A percentile compares a stretch with the other conserved stretches of the same genome.
Evolutionary conservation across 2,329 filamentous ascomycete genomes (phyloP).

Genomic region (Alternaria solani): DNA sequence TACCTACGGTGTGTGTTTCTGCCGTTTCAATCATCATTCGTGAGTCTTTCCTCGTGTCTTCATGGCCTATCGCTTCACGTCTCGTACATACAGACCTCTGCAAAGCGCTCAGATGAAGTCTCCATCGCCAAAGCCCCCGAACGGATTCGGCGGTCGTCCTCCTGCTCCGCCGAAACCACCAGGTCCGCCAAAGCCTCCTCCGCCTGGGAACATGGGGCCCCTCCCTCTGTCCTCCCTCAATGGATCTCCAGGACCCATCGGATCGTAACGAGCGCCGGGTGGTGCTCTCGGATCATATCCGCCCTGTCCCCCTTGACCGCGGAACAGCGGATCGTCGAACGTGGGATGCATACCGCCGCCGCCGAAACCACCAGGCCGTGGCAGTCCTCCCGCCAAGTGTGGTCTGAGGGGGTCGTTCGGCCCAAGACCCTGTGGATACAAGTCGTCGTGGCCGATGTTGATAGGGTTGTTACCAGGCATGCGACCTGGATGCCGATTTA

Average conservation of each 20-base stretch:
- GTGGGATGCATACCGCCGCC: constrained; percentile 95
- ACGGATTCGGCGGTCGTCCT: constrained; percentile 63
- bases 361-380: constrained; percentile 65
- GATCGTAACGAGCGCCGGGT: constrained; percentile 91
- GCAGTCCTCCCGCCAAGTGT: constrained; percentile 68
- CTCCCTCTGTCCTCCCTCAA: constrained; percentile 49
- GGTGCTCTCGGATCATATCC: constrained; percentile 77
- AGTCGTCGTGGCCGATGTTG: constrained; percentile 82
- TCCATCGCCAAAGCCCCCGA: constrained; percentile 66
- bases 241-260: constrained; percentile 66
- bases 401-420: constrained; percentile 82
- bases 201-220: constrained; percentile 47
- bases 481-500: constrained; percentile 71
- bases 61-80: not conserved
- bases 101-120: constrained; percentile 61
- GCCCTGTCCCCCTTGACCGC: constrained; percentile 60
- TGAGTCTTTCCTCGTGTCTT: not conserved
- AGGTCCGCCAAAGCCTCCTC: constrained; percentile 55
- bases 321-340: constrained; percentile 89
- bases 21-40: constrained; percentile 10
- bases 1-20: not conserved
- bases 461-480: constrained; percentile 63
- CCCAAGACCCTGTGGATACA: constrained; percentile 86
- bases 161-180: constrained; percentile 52
- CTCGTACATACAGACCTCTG: not conserved